phyloP scores from a whole-genome alignment of 2,329 filamentous ascomycete genomes.

The Rosellinia necatrix region DNA sequence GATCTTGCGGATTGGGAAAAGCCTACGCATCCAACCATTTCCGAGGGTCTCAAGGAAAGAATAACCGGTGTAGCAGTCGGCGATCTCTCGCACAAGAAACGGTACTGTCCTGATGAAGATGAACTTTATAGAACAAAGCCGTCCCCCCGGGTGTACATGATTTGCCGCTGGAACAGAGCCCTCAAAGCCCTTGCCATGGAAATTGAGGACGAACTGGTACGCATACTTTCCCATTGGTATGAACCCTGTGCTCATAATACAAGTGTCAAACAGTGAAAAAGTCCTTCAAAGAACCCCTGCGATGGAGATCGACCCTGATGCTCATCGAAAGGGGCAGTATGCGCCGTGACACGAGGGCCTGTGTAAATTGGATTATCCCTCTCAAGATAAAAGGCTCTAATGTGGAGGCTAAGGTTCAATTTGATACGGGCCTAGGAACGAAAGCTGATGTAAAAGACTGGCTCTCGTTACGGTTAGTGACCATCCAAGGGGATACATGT shows the following conservation, averaged over 20 bases:
- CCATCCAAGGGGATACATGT: not conserved
- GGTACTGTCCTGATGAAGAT: not conserved
- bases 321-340: slow-evolving; percentile 1
- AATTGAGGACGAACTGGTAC: slow-evolving; percentile 2
- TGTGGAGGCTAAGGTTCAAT: not conserved
- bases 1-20: not conserved
- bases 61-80: not conserved
- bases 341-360: not conserved
- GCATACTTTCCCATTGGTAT: not conserved
- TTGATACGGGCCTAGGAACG: not conserved
- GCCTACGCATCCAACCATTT: not conserved
- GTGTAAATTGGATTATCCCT: slow-evolving; percentile 1
- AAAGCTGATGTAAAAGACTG: not conserved
- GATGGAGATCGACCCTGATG: not conserved
- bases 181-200: not conserved
- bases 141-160: not conserved
- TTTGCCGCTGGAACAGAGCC: not conserved
- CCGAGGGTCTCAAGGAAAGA: not conserved
- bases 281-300: slow-evolving; percentile 3
- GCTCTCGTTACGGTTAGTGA: not conserved
- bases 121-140: not conserved
- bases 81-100: not conserved
- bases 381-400: not conserved
- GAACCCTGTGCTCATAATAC: not conserved
- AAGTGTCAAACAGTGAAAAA: not conserved